Conservation (phyloP, 306 rosid species). For the Acacia crassicarpa region DNA sequence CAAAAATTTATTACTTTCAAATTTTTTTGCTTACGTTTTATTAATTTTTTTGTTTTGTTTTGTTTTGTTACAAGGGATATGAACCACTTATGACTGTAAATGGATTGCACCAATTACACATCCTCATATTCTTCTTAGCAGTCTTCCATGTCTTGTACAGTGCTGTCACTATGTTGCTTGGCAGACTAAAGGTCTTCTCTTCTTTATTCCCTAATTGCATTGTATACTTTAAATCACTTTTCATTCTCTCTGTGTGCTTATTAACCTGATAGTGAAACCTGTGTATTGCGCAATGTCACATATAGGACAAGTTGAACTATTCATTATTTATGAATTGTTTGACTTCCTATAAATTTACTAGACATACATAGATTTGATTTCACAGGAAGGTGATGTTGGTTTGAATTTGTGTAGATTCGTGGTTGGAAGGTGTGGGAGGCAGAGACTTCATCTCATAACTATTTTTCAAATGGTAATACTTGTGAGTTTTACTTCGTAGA, state of each 20-base stretch:
- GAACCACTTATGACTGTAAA: constrained; percentile 70
- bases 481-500: background rate
- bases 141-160: constrained; percentile 83
- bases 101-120: constrained; percentile 94
- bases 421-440: constrained; percentile 97
- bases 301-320: background rate
- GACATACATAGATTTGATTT: background rate
- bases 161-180: constrained; percentile 94
- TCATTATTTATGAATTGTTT: background rate
- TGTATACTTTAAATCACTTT: constrained; percentile 5
- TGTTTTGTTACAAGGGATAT: constrained; percentile 55
- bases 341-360: background rate
- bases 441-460: constrained; percentile 72
- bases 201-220: background rate
- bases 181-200: constrained; percentile 82
- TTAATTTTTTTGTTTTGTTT: constrained; percentile 12
- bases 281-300: no score
- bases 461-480: constrained; percentile 64
- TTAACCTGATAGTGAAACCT: no score
- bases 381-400: background rate
- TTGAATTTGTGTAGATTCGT: constrained; percentile 64
- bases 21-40: background rate
- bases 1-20: background rate
- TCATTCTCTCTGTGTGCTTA: background rate
- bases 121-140: constrained; percentile 94